phyloP scores from a whole-genome alignment of 164 flowering plant genomes.

The Malania oleifera region DNA sequence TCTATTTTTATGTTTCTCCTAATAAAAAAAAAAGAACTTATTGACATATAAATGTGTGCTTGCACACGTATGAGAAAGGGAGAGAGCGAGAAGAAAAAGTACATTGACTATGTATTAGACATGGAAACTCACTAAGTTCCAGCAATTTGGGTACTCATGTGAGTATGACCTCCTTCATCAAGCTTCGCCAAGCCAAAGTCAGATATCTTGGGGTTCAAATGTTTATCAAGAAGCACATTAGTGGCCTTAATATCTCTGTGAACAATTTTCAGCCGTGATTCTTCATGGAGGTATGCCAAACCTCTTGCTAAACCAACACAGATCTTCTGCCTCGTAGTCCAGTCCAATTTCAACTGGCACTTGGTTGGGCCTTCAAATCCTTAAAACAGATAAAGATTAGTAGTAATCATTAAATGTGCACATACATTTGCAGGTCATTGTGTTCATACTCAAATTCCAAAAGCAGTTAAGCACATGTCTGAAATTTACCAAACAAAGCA shows the following conservation, averaged over 20 bases:
- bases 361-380: slow-evolving; percentile 31
- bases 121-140: slow-evolving; percentile 59
- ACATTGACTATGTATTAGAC: no score
- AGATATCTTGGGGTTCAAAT: slow-evolving; percentile 41
- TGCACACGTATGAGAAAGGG: no score
- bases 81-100: no score
- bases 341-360: slow-evolving; percentile 35
- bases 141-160: slow-evolving; percentile 72
- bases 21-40: no score
- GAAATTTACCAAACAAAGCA: slow-evolving; percentile 56
- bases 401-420: not conserved
- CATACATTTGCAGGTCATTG: no score
- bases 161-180: slow-evolving; percentile 68
- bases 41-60: no score
- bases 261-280: slow-evolving; percentile 70
- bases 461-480: no score
- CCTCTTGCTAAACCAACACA: slow-evolving; percentile 67
- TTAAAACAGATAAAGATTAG: not conserved
- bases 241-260: slow-evolving; percentile 79
- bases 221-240: slow-evolving; percentile 61
- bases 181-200: slow-evolving; percentile 53
- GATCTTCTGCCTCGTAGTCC: slow-evolving; percentile 57
- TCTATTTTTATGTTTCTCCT: no score
- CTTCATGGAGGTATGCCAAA: slow-evolving; percentile 72
- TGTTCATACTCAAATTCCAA: no score